Base-by-base conservation (phyloP, 768 basidiomycete species). In the Chalciporus sphaerocephalus region DNA sequence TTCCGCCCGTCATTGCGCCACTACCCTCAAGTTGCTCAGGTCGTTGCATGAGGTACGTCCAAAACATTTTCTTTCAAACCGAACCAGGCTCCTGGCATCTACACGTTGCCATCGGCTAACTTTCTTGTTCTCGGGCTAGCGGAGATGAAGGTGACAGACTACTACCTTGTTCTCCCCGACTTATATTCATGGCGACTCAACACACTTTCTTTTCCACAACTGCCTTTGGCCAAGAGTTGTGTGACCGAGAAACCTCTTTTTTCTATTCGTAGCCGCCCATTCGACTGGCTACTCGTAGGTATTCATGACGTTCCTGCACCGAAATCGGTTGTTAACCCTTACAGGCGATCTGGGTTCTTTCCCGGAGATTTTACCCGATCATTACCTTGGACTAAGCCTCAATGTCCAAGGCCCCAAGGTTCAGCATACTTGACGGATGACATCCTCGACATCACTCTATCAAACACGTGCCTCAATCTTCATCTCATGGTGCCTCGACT, bases 11-110 rank as follows among this genome's bases (percentile, higher is more conserved):
- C 57, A 1, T 75, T 69, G 15, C 72, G 3, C 57, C 57, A 1
- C 75, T 69, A 15, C 72, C 70, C 27, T 91, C 85, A 53, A 92
- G 93, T 10, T 81, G 67, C 2, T 70, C 70, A 21, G 89, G 56
- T 44, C 93, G 78, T 48, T 74, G 66, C 23, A 66, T 62, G 6
- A 90, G 52, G 42, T 30, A 17, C 38, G 11, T 32, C 3, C 30
- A 36, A 13, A 74, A 32, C 8, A 28, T 27, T 16, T 67, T 17
- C 30, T 32, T 12, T 15, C n/a, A n/a, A n/a, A 32, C 13, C 30
- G n/a, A n/a, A 15, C 30, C 30, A 28, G 13, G 28, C 28, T 28
- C 11, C 13, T 2, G 11, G n/a, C n/a, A 30, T 30, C 15, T 30
- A 7, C 28, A 30, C 28, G 15, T n/a, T 30, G 28, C 15, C 30